Evolutionary conservation across 202 grass and related monocot genomes (phyloP).

Genomic region (Eragrostis tef): DNA sequence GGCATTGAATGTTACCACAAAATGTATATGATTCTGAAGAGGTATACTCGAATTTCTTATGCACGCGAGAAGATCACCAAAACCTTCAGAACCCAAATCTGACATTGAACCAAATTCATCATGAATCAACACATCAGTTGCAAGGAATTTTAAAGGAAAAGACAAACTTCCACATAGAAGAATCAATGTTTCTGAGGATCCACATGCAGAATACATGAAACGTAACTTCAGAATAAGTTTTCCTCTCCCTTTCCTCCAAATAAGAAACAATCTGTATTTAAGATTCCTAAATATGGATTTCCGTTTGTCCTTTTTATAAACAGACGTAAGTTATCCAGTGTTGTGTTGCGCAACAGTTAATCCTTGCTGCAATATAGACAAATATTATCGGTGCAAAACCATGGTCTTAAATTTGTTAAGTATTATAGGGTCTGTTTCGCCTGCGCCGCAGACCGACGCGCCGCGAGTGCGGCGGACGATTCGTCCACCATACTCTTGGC

Average conservation of each 20-base stretch:
- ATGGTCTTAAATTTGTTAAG: neutral
- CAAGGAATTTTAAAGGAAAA: slow-evolving; percentile 29
- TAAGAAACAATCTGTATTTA: slow-evolving; percentile 27
- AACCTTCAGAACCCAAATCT: slow-evolving; percentile 99
- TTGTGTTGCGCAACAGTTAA: neutral
- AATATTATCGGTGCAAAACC: neutral
- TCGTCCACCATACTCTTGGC: no score
- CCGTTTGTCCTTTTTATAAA: neutral
- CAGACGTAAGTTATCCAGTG: neutral
- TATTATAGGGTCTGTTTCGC: no score
- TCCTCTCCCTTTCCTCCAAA: slow-evolving; percentile 22
- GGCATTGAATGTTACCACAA: slow-evolving; percentile 73
- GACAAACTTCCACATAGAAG: slow-evolving; percentile 31
- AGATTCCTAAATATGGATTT: slow-evolving; percentile 11
- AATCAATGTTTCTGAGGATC: slow-evolving; percentile 24
- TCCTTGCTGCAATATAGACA: slow-evolving; percentile 14
- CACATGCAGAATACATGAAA: slow-evolving; percentile 27
- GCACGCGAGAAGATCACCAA: slow-evolving; percentile 93
- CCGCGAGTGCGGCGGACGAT: no score
- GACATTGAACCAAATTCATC: slow-evolving; percentile 48
- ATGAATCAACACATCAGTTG: slow-evolving; percentile 38
- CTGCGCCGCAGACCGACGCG: no score
- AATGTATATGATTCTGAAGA: slow-evolving; percentile 97
- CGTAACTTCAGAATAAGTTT: slow-evolving; percentile 22
- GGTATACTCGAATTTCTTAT: slow-evolving; percentile 76